Base-by-base conservation (phyloP, 1,284 basidiomycete genomes). In the Pseudozyma pruni region DNA sequence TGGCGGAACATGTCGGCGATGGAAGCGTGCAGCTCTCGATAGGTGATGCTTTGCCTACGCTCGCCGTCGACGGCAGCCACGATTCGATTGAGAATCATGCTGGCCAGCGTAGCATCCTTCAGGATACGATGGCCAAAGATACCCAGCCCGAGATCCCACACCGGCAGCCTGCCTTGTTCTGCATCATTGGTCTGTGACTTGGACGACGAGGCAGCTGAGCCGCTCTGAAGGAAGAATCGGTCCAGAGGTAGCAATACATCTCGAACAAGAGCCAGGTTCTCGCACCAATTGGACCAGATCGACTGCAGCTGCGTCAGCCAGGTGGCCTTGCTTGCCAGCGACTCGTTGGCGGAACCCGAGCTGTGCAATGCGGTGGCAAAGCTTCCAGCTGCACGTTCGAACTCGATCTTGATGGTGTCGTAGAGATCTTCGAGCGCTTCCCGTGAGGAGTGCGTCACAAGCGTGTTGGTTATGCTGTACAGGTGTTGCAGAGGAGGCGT, bases 341-440 rank as follows among this genome's bases (percentile, higher is more conserved):
- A 57, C 11, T 46, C 46, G 23, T 66, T 51, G 51, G 47, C 46
- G 19, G 70, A 46, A 2, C 52, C 66, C 6, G 59, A 45, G 39
- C 61, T 57, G 16, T 61, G 42, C 14, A 79, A 52, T 14, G 51
- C 14, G 16, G 39, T 23, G 8, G 71, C 71, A 14, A 56, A 45
- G 22, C 49, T 53, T 19, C 74, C 68, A 10, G 61, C 69, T 4
- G 70, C 73, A 5, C 76, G 53, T 53, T 79, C 75, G 17, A 76
- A 43, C 25, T 76, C 77, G 48, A 76, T 72, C 75, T 71, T 74
- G 51, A 78, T 47, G 13, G 58, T 41, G 29, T 76, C 74, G 58
- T 76, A 79, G 2, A 79, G 62, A 17, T 67, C 64, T 8, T 50
- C 45, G 22, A 67, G 23, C 0, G 33, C n/a, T 27, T 58, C 31